Percentiles rank a stretch among this genome's conserved stretches.
phyloP scores from a whole-genome alignment of 805 yeast genomes.

The Candida namnaoensis region DNA sequence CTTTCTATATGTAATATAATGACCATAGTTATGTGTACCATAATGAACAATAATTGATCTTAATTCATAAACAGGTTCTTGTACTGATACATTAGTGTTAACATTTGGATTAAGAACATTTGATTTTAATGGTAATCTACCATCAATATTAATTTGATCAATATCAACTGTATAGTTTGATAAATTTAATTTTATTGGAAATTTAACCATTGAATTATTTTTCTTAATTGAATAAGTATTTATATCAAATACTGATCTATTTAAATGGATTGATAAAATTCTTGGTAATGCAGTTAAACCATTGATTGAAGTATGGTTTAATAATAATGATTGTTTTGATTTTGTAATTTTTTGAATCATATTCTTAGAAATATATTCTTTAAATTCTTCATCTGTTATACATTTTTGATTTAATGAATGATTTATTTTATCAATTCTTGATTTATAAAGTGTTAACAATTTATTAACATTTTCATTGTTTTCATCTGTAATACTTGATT shows the following conservation, averaged over 20 bases:
- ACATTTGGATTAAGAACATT: constrained; percentile 16
- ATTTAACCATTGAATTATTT: constrained; percentile 74
- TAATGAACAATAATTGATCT: constrained; percentile 87
- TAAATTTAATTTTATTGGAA: constrained; percentile 63
- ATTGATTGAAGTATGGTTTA: constrained; percentile 69
- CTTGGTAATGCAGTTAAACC: no score
- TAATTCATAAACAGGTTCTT: constrained; percentile 53
- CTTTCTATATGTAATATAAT: constrained; percentile 82
- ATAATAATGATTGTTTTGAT: constrained; percentile 72
- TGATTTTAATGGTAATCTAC: constrained; percentile 61
- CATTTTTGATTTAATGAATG: constrained; percentile 53
- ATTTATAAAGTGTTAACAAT: constrained; percentile 24
- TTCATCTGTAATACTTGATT: no score
- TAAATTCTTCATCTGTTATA: constrained; percentile 74
- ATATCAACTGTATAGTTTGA: constrained; percentile 63
- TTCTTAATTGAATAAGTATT: constrained; percentile 75
- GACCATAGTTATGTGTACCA: constrained; percentile 98
- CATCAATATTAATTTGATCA: constrained; percentile 68
- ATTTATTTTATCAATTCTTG: constrained; percentile 40
- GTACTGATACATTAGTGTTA: constrained; percentile 11
- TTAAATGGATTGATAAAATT: constrained; percentile 69
- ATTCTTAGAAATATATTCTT: constrained; percentile 62
- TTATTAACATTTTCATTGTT: constrained; percentile 8
- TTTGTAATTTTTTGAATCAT: constrained; percentile 70
- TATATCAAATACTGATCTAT: constrained; percentile 90